Evolutionary conservation across 495 filamentous ascomycete species (phyloP).

Genomic region (Barbatosphaeria neglecta): DNA sequence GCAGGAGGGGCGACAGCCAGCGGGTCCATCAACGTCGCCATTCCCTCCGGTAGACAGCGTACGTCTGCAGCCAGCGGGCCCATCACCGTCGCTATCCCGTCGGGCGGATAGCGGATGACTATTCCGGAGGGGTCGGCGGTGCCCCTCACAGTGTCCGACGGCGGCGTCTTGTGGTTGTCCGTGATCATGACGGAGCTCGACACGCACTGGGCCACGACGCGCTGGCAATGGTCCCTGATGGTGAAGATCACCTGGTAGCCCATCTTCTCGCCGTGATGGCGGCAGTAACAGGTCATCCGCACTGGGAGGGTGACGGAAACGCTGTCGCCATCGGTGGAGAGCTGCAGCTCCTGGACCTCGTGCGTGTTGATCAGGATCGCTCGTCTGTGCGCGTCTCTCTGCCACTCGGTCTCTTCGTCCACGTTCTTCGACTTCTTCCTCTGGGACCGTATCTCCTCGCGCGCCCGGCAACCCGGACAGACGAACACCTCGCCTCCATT

Average conservation of each 20-base stretch:
- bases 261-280: conserved; percentile 82
- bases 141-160: conserved; percentile 10
- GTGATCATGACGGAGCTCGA: conserved; percentile 87
- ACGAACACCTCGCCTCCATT: conserved; percentile 85
- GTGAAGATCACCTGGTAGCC: conserved; percentile 95
- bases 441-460: conserved; percentile 76
- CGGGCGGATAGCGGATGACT: not conserved
- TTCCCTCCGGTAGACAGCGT: too few species aligned
- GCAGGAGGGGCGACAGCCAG: too few species aligned
- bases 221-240: conserved; percentile 63
- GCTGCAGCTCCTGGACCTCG: conserved; percentile 80
- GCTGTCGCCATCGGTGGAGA: conserved; percentile 40
- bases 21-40: too few species aligned
- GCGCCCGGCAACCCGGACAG: conserved; percentile 67
- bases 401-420: conserved; percentile 75
- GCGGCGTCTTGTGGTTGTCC: conserved; percentile 84
- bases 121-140: not conserved
- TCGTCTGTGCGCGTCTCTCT: conserved; percentile 60
- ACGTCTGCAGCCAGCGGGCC: too few species aligned
- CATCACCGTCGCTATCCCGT: not conserved
- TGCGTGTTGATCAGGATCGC: conserved; percentile 89
- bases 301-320: conserved; percentile 75
- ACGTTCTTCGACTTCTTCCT: conserved; percentile 83
- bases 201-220: conserved; percentile 71
- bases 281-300: conserved; percentile 95